Percentiles rank a stretch among this genome's conserved stretches.
Evolutionary conservation across 768 basidiomycete species (phyloP).

Genomic region (Tricholoma saponaceum): DNA sequence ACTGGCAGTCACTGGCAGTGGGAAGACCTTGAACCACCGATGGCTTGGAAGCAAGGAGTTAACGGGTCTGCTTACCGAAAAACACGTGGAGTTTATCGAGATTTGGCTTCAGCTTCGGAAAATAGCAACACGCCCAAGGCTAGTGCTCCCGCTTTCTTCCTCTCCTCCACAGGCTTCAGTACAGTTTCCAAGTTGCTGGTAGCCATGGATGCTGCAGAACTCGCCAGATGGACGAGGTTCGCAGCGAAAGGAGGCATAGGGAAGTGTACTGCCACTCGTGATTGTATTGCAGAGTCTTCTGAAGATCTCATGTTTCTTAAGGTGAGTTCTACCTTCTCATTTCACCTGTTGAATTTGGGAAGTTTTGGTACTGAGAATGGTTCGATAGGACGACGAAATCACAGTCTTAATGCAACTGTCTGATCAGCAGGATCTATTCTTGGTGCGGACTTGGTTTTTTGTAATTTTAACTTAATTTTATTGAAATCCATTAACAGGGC

Average conservation of each 20-base stretch:
- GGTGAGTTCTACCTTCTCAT: slow-evolving; percentile 50
- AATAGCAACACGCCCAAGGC: background rate
- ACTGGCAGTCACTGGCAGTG: no score
- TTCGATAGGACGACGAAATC: slow-evolving; percentile 69
- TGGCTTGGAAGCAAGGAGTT: no score
- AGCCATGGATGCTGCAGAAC: slow-evolving; percentile 64
- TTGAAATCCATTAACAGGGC: slow-evolving; percentile 43
- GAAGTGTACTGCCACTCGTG: slow-evolving; percentile 65
- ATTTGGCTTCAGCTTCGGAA: background rate
- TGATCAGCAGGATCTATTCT: slow-evolving; percentile 47
- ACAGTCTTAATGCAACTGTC: slow-evolving; percentile 69
- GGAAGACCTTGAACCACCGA: no score
- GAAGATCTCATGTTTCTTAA: slow-evolving; percentile 88
- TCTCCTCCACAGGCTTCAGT: background rate
- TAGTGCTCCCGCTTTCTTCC: background rate
- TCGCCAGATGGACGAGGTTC: slow-evolving; percentile 81
- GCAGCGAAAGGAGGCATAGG: slow-evolving; percentile 85
- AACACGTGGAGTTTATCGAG: background rate
- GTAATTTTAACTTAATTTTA: background rate
- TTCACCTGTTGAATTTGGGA: slow-evolving; percentile 1
- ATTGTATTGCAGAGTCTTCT: slow-evolving; percentile 69
- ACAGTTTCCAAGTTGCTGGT: background rate
- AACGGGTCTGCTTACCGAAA: background rate
- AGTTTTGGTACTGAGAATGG: slow-evolving; percentile 1
- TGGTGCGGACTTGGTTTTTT: slow-evolving; percentile 49